These are phyloP conservation scores for Suillus discolor DNA, from an alignment of 768 basidiomycete species.

Conservation along the genomic window DNA sequence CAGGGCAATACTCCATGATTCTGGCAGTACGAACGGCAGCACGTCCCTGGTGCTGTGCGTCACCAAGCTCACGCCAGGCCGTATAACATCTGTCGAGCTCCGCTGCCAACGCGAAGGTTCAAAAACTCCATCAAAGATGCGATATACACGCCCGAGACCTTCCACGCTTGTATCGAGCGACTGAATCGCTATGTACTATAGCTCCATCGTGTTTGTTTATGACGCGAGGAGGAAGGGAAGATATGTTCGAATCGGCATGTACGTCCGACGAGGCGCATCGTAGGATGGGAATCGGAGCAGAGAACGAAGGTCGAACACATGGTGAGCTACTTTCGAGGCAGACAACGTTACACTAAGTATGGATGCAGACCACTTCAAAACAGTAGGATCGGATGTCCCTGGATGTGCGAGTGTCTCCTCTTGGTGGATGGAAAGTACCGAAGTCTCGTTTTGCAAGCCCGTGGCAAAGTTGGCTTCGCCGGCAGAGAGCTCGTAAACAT, in stretches of 20 bases:
- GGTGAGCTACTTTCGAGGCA: slow-evolving; percentile 44
- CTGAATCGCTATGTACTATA: slow-evolving; percentile 59
- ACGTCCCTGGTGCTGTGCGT: slow-evolving; percentile 30
- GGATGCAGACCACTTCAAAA: slow-evolving; percentile 63
- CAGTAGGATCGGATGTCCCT: slow-evolving; percentile 62
- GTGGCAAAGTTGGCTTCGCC: neutral
- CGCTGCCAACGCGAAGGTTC: slow-evolving; percentile 48
- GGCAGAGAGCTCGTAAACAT: neutral
- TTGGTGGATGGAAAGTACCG: neutral
- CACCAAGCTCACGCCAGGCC: slow-evolving; percentile 37
- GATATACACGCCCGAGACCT: slow-evolving; percentile 63
- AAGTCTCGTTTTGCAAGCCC: neutral
- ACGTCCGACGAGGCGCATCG: slow-evolving; percentile 28
- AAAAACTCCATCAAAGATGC: slow-evolving; percentile 66
- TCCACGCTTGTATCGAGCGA: slow-evolving; percentile 63
- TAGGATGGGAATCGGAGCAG: slow-evolving; percentile 73
- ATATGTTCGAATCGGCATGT: slow-evolving; percentile 3
- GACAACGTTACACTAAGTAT: slow-evolving; percentile 57
- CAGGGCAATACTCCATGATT: slow-evolving; percentile 39
- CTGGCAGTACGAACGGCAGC: slow-evolving; percentile 37
- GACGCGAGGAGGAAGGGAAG: slow-evolving; percentile 15
- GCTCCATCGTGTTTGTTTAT: slow-evolving; percentile 28
- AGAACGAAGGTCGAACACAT: slow-evolving; percentile 75
- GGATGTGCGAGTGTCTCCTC: slow-evolving; percentile 51
- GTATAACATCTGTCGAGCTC: slow-evolving; percentile 23